Base-by-base conservation (phyloP, 2,329 filamentous ascomycete genomes). In the Colletotrichum navitas region DNA sequence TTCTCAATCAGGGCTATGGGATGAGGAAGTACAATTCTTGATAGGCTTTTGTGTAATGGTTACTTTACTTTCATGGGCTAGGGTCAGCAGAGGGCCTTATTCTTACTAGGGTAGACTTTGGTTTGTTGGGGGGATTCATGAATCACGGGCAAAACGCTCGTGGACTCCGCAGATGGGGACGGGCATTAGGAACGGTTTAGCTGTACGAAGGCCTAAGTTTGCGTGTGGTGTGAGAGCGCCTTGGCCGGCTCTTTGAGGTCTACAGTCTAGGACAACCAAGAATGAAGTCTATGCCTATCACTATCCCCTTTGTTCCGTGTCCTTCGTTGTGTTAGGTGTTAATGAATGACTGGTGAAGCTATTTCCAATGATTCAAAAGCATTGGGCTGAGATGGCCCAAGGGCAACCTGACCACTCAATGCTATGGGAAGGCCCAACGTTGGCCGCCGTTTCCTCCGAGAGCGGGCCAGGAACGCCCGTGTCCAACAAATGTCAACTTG, bases 11-110 rank as follows among this genome's bases (percentile, higher is more conserved):
- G 24, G 47, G 16, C 41, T 59, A 64, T 32, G 60, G 47, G 52
- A 60, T 18, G 43, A 64, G 24, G 60, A 72, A 51, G 54, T 52
- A 60, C 65, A 69, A 64, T 69, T 69, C 69, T 72, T 34, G 69
- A 69, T 72, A 69, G 26, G 65, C 39, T 69, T 64, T 72, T 61
- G 65, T 69, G 69, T 72, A 69, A 72, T 69, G 65, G 41, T 54
- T 69, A 72, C 32, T 68, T 71, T 52, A 63, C 54, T 59, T 68
- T 71, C 65, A 41, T 69, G 65, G 54, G 34, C 24, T 49, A 47
- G 21, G 39, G 60, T 60, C 18, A 29, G 41, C 51, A 47, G 36
- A 29, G 39, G 24, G 26, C 59, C 59, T 54, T 11, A 49, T 41
- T 72, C 26, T 55, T 29, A 60, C 43, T 41, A 56, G 18, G 65